Conservation (phyloP, 1,139 yeast genomes). For the Pichia sp. region DNA sequence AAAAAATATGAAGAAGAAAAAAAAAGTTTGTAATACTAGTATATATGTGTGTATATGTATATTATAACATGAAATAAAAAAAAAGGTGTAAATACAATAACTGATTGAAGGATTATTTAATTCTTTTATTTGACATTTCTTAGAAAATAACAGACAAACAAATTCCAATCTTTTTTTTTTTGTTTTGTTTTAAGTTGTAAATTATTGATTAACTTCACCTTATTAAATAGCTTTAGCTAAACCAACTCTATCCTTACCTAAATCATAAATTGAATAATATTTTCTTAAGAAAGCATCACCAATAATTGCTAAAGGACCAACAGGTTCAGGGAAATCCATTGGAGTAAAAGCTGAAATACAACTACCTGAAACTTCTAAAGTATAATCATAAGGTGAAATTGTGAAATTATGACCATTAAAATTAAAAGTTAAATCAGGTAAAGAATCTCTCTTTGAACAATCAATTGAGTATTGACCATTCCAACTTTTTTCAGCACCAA, state of each 20-base stretch:
- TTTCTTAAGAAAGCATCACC: conserved; percentile 97
- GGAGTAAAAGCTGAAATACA: conserved; percentile 96
- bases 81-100: conserved; percentile 3
- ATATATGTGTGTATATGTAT: conserved; percentile 1
- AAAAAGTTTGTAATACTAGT: background rate
- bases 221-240: conserved; percentile 60
- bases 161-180: too few relatives aligned
- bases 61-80: conserved; percentile 1
- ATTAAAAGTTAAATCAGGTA: conserved; percentile 88
- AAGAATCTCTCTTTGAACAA: conserved; percentile 69
- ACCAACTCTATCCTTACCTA: conserved; percentile 87
- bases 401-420: conserved; percentile 89
- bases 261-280: conserved; percentile 88
- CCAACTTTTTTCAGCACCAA: conserved; percentile 96
- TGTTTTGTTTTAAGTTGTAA: too few relatives aligned
- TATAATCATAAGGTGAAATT: conserved; percentile 80
- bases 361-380: conserved; percentile 85
- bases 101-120: background rate
- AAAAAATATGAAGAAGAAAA: background rate
- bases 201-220: background rate
- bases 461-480: conserved; percentile 93
- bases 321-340: conserved; percentile 94
- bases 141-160: background rate
- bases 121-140: too few relatives aligned
- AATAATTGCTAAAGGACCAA: conserved; percentile 90